A percentile compares a stretch with the other conserved stretches of the same genome.
phyloP scores from a whole-genome alignment of 1,284 basidiomycete genomes.

The Apiotrichum laibachii region DNA sequence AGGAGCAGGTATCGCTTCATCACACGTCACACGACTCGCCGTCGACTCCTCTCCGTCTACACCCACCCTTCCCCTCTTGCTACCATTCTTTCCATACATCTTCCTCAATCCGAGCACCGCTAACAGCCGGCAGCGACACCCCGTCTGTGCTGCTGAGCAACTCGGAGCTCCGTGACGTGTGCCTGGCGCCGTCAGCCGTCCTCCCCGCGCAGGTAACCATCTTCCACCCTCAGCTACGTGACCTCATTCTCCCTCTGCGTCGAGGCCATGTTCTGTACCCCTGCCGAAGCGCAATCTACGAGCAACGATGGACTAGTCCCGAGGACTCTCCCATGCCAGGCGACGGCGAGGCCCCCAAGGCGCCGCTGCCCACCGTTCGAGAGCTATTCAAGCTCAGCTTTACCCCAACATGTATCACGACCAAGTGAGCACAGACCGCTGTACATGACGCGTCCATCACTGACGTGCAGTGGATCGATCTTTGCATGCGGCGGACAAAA shows the following conservation, averaged over 20 bases:
- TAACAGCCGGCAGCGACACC: slow-evolving; percentile 26
- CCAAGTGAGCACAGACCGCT: slow-evolving; percentile 32
- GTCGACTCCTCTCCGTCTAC: too few species aligned
- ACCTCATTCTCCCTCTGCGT: slow-evolving; percentile 44
- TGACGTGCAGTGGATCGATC: slow-evolving; percentile 26
- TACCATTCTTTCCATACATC: background rate
- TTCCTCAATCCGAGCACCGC: background rate
- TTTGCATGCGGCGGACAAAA: slow-evolving; percentile 50
- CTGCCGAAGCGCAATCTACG: slow-evolving; percentile 32
- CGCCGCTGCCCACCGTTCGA: slow-evolving; percentile 2
- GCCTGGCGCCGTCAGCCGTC: slow-evolving; percentile 31
- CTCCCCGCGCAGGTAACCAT: slow-evolving; percentile 42
- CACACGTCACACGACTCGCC: too few species aligned
- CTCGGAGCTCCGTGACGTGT: slow-evolving; percentile 43
- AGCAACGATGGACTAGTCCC: slow-evolving; percentile 27
- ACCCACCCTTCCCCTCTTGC: slow-evolving; percentile 2
- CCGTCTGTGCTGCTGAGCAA: slow-evolving; percentile 26
- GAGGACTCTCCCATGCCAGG: slow-evolving; percentile 10
- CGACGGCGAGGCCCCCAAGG: background rate
- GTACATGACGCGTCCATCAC: background rate
- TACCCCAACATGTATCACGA: slow-evolving; percentile 45
- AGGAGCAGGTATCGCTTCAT: too few species aligned
- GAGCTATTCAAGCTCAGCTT: slow-evolving; percentile 37
- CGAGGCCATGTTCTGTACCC: slow-evolving; percentile 42
- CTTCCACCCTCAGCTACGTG: slow-evolving; percentile 49